Base-by-base conservation (phyloP, 2,329 filamentous ascomycete genomes). In the Scedosporium dehoogii region DNA sequence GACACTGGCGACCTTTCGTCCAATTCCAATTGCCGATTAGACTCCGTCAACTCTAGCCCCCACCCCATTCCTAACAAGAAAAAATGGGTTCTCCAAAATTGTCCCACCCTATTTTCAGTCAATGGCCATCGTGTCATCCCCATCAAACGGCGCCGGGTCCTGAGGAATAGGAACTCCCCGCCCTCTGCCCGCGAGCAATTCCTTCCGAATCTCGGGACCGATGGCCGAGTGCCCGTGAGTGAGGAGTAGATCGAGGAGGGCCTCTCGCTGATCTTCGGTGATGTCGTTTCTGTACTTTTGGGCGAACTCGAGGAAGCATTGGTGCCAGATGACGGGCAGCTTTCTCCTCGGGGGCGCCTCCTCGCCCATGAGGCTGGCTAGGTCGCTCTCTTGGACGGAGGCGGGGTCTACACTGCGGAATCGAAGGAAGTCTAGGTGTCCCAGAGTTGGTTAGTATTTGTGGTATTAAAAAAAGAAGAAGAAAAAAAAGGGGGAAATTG, bases 231-330 rank as follows among this genome's bases (percentile, higher is more conserved):
- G 94, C 0, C 92, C 92, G 65, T 93, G 86, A 3, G 86, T 87
- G 53, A 96, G 79, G 18, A 99, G 78, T 64, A 99, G 76, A 76
- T 99, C 94, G 5, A 99, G 78, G 59, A 99, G 76, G 0, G 92
- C 90, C 76, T 99, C 93, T 68, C 92, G 82, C 78, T 96, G 92
- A 68, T 97, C 92, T 73, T 97, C 92, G 1, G 92, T 96, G 68
- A 97, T 93, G 73, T 97, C 93, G 68, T 97, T 96, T 70, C 92
- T 87, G 76, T 97, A 99, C 63, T 93, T 83, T 76, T 97, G 90
- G 27, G 94, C 92, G 76, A 99, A 99, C 1, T 91, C 89, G 62
- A 99, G 77, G 33, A 99, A 79, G 68, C 89, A 92, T 77, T 97
- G 93, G 74, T 99, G 94, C 92, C 93, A 99, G 62, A 99, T 86